These are phyloP conservation scores for Inga laurina DNA, from an alignment of 306 rosid genomes.

Conservation along the genomic window DNA sequence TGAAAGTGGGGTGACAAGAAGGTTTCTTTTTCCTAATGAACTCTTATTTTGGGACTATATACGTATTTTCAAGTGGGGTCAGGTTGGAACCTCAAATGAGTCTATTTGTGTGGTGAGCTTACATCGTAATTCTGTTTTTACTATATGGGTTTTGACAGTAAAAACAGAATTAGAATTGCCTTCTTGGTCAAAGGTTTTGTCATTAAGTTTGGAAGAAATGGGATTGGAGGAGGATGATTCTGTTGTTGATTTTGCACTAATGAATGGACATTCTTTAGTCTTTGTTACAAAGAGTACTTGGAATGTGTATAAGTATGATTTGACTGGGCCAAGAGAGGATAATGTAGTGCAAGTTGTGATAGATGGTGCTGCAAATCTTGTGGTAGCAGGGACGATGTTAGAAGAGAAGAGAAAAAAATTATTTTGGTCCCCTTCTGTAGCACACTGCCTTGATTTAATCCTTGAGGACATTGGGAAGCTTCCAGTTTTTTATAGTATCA, in stretches of 20 bases:
- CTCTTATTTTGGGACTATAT: background rate
- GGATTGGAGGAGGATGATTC: background rate
- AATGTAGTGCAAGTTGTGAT: too few species aligned
- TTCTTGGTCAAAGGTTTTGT: background rate
- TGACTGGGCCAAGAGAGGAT: background rate
- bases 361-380: too few species aligned
- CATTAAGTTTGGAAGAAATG: background rate
- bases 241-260: background rate
- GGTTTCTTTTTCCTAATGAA: background rate
- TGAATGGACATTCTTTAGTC: background rate
- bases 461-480: too few species aligned
- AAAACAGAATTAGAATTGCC: background rate
- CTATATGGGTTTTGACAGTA: background rate
- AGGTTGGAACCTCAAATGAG: background rate
- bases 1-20: background rate
- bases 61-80: background rate
- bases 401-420: too few species aligned
- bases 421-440: too few species aligned
- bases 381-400: too few species aligned
- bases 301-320: background rate
- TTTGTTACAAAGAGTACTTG: background rate
- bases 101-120: background rate
- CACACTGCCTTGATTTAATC: too few species aligned
- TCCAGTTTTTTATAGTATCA: too few species aligned
- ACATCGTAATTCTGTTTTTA: rapidly evolving